A percentile compares a stretch with the other conserved stretches of the same genome.
phyloP scores from a whole-genome alignment of 2,329 filamentous ascomycete genomes.

The Fusarium papillatum region DNA sequence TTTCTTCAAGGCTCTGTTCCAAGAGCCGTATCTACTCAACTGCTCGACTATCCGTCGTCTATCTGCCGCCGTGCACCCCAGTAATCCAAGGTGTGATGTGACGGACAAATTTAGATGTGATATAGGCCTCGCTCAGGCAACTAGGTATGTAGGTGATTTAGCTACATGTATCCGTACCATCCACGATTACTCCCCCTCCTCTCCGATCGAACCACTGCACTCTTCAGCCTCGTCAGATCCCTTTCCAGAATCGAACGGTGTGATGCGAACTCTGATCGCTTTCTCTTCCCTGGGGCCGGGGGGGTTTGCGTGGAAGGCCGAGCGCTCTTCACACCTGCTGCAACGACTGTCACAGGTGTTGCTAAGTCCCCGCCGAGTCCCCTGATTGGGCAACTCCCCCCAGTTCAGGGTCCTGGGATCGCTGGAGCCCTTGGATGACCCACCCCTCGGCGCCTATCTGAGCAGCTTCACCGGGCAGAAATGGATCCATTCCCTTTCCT shows the following conservation, averaged over 20 bases:
- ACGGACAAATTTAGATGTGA: constrained; percentile 39
- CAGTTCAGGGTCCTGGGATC: constrained; percentile 15
- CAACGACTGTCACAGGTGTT: constrained; percentile 41
- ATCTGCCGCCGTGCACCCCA: constrained; percentile 13
- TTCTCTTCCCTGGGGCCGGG: constrained; percentile 21
- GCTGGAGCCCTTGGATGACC: constrained; percentile 5
- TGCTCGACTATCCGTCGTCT: constrained; percentile 8
- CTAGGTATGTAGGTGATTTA: background rate
- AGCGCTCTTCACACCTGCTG: constrained; percentile 37
- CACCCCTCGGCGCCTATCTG: constrained; percentile 32
- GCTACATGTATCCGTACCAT: constrained; percentile 1
- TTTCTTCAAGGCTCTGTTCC: background rate
- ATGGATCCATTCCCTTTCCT: background rate
- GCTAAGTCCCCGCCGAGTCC: constrained; percentile 14
- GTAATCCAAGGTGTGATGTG: constrained; percentile 34
- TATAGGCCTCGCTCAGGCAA: constrained; percentile 9
- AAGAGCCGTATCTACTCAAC: background rate
- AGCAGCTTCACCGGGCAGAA: background rate
- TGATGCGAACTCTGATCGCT: constrained; percentile 30
- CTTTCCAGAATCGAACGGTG: constrained; percentile 43
- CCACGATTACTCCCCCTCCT: constrained; percentile 26
- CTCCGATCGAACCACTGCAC: constrained; percentile 39
- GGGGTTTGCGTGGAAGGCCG: constrained; percentile 24
- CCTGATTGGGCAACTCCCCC: constrained; percentile 19
- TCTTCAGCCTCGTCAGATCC: constrained; percentile 44